Evolutionary conservation across 163 green algal genomes (phyloP).

Genomic region (Botryococcus braunii): DNA sequence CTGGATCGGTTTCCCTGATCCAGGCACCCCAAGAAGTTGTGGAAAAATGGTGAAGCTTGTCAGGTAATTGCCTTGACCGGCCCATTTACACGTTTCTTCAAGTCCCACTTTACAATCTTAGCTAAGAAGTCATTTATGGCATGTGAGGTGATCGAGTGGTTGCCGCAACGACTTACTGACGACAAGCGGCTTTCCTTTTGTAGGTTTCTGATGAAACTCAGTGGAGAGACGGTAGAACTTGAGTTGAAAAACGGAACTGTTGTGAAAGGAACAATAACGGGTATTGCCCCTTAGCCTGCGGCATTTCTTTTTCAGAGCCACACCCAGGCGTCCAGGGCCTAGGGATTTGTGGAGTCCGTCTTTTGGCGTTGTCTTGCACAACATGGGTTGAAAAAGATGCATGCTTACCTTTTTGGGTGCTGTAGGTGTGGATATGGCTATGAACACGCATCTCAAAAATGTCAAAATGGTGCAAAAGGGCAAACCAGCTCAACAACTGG

Average conservation of each 20-base stretch:
- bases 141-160: no score
- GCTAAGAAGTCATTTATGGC: not conserved
- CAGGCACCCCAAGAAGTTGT: no score
- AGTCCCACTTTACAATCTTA: not conserved
- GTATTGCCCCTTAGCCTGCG: slow-evolving; percentile 22
- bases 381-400: not conserved
- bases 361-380: not conserved
- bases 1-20: no score
- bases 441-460: slow-evolving; percentile 98
- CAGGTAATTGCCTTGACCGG: slow-evolving; percentile 37
- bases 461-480: slow-evolving; percentile 93
- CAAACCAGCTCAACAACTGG: slow-evolving; percentile 78
- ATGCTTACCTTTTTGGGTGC: not conserved
- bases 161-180: no score
- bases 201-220: slow-evolving; percentile 98
- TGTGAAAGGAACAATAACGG: slow-evolving; percentile 89
- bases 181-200: no score
- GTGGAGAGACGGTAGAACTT: slow-evolving; percentile 94
- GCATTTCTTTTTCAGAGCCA: not conserved
- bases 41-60: slow-evolving; percentile 79
- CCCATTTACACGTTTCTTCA: not conserved
- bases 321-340: no score
- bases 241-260: slow-evolving; percentile 98
- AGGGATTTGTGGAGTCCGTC: not conserved
- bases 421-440: slow-evolving; percentile 96